Base-by-base conservation (phyloP, 2,329 filamentous ascomycete species). In the Alternaria atra region DNA sequence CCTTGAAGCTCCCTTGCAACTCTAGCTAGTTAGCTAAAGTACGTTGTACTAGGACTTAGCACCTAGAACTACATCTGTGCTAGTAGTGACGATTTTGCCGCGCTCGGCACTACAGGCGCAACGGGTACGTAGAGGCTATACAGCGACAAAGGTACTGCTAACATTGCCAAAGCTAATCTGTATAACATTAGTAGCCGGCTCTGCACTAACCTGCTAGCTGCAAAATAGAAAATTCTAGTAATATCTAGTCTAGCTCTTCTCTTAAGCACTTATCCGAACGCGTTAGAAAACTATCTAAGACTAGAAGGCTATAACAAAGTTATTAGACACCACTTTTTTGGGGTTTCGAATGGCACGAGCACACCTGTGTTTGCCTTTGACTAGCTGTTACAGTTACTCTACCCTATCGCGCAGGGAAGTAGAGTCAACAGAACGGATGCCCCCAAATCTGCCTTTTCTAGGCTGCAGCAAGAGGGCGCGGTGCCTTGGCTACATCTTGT, bases 311-410 rank as follows among this genome's bases (percentile, higher is more conserved):
- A 52, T 25, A n/a, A 47, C 13, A 44, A 59, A 2, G 83, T 83
- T 68, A 71, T 88, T n/a, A 89, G 89, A 34, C 83, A 86, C 66
- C 89, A 91, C 81, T 90, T 82, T 83, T 91, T 91, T 80, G 84
- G 84, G 74, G 64, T 66, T 25, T 50, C 32, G 30, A 35, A 37
- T 27, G 17, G 47, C 17, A 50, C 32, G 32, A 79, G 82, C 52
- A 77, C 80, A 2, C 89, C 89, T 2, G 85, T 81, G 6, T 91
- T 91, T 71, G 81, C 85, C 63, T 79, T 90, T 29, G 68, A 73
- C 32, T 69, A 73, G 32, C 65, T 65, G 35, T 70, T 17, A 78
- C 42, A 75, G 81, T 63, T 73, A 83, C 65, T 71, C 55, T 20
- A 72, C 84, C 55, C 78, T 82, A 57, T 77, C 80, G 53, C 58